phyloP scores from a whole-genome alignment of 2,329 filamentous ascomycete species.

The Arthrobotrys megalospora region DNA sequence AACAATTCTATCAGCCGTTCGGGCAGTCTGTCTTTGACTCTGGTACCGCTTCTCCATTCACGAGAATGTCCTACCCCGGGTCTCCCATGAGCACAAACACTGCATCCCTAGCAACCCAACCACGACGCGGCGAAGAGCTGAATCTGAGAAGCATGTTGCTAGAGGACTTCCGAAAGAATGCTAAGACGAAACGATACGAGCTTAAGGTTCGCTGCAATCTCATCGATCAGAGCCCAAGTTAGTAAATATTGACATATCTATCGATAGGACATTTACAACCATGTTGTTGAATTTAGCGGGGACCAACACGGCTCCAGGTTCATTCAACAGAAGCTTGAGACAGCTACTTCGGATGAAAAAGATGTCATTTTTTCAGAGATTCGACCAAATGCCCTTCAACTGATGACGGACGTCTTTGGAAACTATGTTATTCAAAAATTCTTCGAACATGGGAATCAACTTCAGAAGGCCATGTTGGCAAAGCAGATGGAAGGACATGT shows the following conservation, averaged over 20 bases:
- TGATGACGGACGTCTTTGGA: constrained; percentile 97
- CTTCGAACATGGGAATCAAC: constrained; percentile 94
- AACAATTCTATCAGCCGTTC: constrained; percentile 50
- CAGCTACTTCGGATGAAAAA: constrained; percentile 95
- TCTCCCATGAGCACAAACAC: constrained; percentile 65
- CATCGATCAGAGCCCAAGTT: background rate
- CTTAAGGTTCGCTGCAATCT: constrained; percentile 74
- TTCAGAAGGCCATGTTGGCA: constrained; percentile 89
- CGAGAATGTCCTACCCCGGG: constrained; percentile 66
- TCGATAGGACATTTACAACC: constrained; percentile 81
- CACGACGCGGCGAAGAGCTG: constrained; percentile 73
- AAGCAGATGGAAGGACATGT: constrained; percentile 90
- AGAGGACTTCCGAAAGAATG: constrained; percentile 83
- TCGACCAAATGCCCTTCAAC: constrained; percentile 82
- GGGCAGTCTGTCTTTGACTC: constrained; percentile 55
- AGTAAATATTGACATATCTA: constrained; percentile 57
- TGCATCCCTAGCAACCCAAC: constrained; percentile 65
- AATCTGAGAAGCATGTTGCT: constrained; percentile 80
- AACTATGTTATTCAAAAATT: constrained; percentile 99
- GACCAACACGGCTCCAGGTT: constrained; percentile 97
- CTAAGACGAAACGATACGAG: constrained; percentile 83
- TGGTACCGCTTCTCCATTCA: constrained; percentile 64
- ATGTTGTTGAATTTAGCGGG: constrained; percentile 94
- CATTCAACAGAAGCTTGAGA: constrained; percentile 92
- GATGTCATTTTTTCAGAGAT: constrained; percentile 91